Evolutionary conservation across 106 monocot genomes (phyloP), one percentile per base, ranked within the genome.

Genomic region (Triglochin maritima): DNA sequence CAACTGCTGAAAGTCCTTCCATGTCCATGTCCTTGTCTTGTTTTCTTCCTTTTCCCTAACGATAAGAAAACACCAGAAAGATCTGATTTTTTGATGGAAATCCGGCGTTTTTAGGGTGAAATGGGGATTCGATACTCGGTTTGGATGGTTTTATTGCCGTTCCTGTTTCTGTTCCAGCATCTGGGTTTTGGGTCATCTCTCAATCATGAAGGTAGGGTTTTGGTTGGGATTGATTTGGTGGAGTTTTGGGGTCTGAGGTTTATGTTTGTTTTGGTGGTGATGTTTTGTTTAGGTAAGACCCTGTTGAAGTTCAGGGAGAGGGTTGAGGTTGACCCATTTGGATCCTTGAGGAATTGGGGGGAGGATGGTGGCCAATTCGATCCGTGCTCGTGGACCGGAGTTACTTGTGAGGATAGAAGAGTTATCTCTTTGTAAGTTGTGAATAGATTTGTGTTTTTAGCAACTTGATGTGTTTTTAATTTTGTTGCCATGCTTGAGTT

Each of bases 281-380:
- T 45, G 29, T 10, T 62, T 62, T 4, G 63, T n/a, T 46, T 54
- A 78, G 55, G 86, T 41, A 73, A 44, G 62, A 81, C 72, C 48
- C 29, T 84, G 62, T 66, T 78, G 78, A 82, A 66, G 56, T 81
- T 87, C 63, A 80, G 58, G 60, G 75, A 75, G 16, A 53, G 54
- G 44, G 69, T 81, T 50, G 89, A 89, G 68, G 62, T 82, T 60
- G 87, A 87, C 72, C 79, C 72, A 0, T 66, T 64, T 56, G 84
- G 76, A 4, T 73, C 65, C 57, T 9, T 83, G 56, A 54, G 67
- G 58, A 62, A 73, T 57, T 80, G 89, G 85, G 42, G 12, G 2
- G 50, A 59, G 15, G 71, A 17, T 59, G 76, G 45, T 6, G 72
- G 60, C 14, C 69, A 10, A 2, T 29, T 11, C 2, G 66, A 82